Evolutionary conservation across 176 grass and related monocot genomes (phyloP).

Genomic region (Poa annua): DNA sequence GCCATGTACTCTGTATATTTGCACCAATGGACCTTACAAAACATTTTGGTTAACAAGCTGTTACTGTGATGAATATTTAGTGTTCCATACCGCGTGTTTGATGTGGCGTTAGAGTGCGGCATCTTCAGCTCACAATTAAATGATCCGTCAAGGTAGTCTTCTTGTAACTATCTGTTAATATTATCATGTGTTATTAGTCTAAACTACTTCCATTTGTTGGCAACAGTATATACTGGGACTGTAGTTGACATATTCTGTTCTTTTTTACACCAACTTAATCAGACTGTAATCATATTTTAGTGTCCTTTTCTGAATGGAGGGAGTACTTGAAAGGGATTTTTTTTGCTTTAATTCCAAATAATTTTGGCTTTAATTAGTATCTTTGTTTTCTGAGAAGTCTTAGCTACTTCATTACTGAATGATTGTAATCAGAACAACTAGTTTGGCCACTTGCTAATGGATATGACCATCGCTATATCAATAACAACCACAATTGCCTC

Average conservation of each 20-base stretch:
- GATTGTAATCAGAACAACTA: slow-evolving; percentile 5
- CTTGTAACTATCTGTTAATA: not conserved
- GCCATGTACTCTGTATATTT: slow-evolving; percentile 11
- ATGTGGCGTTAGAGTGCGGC: slow-evolving; percentile 58
- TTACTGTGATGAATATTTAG: slow-evolving; percentile 53
- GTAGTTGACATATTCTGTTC: not conserved
- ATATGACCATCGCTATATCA: not conserved
- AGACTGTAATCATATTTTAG: not conserved
- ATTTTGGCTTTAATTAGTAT: not conserved
- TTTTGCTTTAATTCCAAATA: not conserved
- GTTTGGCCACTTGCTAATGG: not conserved
- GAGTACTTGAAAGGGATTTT: not conserved
- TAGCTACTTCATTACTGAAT: not conserved
- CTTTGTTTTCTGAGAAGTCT: not conserved
- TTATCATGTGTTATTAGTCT: slow-evolving; percentile 9
- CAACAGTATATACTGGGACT: not conserved
- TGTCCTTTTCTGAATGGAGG: too few relatives aligned
- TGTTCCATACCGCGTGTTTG: slow-evolving; percentile 77
- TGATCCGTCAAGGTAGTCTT: slow-evolving; percentile 62
- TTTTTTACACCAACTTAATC: not conserved
- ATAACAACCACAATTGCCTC: slow-evolving; percentile 27
- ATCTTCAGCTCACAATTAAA: slow-evolving; percentile 66
- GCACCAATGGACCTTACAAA: not conserved
- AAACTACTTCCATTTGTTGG: not conserved
- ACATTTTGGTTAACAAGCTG: slow-evolving; percentile 38